Conservation (phyloP, 495 filamentous ascomycete species). For the Neurospora sp. region DNA sequence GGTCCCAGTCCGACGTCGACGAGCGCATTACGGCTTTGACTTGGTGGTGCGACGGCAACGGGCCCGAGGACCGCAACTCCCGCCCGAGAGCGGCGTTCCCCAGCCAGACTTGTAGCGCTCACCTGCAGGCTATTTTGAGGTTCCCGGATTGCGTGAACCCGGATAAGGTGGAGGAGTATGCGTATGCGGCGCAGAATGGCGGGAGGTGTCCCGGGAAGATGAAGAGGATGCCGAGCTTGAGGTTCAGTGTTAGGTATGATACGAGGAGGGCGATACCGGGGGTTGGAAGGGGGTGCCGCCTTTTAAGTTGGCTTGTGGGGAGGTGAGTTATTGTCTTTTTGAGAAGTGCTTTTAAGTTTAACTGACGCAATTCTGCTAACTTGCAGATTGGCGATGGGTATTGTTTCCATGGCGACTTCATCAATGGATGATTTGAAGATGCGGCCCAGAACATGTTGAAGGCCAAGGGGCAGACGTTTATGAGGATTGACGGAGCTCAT, state of each 20-base stretch:
- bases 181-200: constrained; percentile 23
- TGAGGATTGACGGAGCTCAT: constrained; percentile 27
- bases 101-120: constrained; percentile 22
- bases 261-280: constrained; percentile 16
- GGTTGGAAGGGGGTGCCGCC: constrained; percentile 27
- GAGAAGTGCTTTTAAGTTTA: background rate
- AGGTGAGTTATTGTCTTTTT: constrained; percentile 12
- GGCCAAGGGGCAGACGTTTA: constrained; percentile 25
- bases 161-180: constrained; percentile 22
- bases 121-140: constrained; percentile 25
- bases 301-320: constrained; percentile 24
- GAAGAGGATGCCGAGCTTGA: constrained; percentile 25
- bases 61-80: constrained; percentile 24
- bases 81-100: constrained; percentile 24
- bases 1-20: constrained; percentile 21
- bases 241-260: constrained; percentile 25
- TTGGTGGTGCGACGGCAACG: constrained; percentile 30
- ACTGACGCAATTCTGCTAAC: background rate
- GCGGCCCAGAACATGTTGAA: constrained; percentile 23
- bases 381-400: constrained; percentile 26
- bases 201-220: constrained; percentile 19
- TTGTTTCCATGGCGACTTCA: constrained; percentile 29
- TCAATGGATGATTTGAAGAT: constrained; percentile 30
- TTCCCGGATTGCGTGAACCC: constrained; percentile 29
- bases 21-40: constrained; percentile 25